Conservation (phyloP, 2,329 filamentous ascomycete species). For the Cryphonectria naterciae region DNA sequence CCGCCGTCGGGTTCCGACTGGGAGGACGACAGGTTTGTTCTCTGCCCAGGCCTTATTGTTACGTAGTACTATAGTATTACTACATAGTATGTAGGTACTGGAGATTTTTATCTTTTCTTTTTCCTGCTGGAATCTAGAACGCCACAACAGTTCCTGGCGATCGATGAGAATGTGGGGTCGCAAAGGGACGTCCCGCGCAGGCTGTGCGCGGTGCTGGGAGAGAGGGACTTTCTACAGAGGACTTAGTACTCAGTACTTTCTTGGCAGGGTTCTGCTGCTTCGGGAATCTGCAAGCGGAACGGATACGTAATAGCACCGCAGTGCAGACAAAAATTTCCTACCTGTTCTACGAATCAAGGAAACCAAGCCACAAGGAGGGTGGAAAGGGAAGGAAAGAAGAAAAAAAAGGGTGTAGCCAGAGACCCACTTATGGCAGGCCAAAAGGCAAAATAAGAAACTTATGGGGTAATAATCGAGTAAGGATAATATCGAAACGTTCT, state of each 20-base stretch:
- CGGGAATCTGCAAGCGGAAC: constrained; percentile 26
- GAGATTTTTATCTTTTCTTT: not conserved
- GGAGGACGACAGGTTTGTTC: not conserved
- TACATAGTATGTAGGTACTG: too few species aligned
- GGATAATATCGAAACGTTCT: not conserved
- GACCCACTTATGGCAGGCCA: constrained; percentile 17
- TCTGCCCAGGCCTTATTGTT: not conserved
- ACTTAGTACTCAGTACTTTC: constrained; percentile 5
- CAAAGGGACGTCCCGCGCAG: constrained; percentile 23
- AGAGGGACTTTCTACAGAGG: not conserved
- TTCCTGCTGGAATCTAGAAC: not conserved
- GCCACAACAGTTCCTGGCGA: constrained; percentile 17
- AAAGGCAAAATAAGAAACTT: constrained; percentile 7
- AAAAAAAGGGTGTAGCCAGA: not conserved
- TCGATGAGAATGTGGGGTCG: constrained; percentile 22
- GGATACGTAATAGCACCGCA: constrained; percentile 24
- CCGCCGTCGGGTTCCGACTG: constrained; percentile 10
- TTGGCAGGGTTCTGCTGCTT: constrained; percentile 16
- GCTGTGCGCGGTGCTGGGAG: not conserved
- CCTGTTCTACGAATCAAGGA: not conserved
- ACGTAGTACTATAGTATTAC: too few species aligned
- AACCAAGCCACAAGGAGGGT: not conserved
- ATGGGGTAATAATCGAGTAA: constrained; percentile 27
- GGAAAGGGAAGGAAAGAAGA: not conserved
- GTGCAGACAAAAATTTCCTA: constrained; percentile 13